phyloP scores from a whole-genome alignment of 1,284 basidiomycete species.

The Ganoderma multipileum region DNA sequence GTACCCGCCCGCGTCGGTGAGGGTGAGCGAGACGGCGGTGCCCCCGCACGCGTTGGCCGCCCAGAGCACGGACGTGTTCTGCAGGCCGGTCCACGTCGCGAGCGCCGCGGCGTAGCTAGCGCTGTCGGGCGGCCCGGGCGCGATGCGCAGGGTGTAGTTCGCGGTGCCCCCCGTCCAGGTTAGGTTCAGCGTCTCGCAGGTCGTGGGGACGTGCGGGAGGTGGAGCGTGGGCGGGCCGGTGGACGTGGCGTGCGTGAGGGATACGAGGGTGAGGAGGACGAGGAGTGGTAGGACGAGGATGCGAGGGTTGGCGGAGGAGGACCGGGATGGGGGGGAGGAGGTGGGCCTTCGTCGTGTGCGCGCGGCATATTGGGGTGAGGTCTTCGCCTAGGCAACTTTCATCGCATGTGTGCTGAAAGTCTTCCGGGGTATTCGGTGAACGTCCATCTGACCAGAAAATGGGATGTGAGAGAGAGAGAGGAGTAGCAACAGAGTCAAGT shows the following conservation, averaged over 20 bases:
- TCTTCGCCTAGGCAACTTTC: background rate
- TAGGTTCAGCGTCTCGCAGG: background rate
- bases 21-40: too few species aligned
- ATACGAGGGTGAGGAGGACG: background rate
- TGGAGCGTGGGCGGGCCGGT: background rate
- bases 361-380: background rate
- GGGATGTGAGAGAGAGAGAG: too few species aligned
- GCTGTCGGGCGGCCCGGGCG: too few species aligned
- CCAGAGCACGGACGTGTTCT: too few species aligned
- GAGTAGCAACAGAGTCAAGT: background rate
- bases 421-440: background rate
- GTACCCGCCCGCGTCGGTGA: too few species aligned
- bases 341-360: background rate
- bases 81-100: too few species aligned
- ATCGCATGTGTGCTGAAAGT: background rate
- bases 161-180: background rate
- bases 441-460: background rate
- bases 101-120: background rate
- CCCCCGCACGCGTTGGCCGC: too few species aligned
- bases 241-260: background rate
- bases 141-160: background rate
- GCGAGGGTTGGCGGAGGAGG: background rate
- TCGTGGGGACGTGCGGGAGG: background rate
- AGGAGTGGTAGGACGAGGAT: background rate
- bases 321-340: background rate